phyloP scores from a whole-genome alignment of 2,329 filamentous ascomycete species.

The Penicillium frequentans region DNA sequence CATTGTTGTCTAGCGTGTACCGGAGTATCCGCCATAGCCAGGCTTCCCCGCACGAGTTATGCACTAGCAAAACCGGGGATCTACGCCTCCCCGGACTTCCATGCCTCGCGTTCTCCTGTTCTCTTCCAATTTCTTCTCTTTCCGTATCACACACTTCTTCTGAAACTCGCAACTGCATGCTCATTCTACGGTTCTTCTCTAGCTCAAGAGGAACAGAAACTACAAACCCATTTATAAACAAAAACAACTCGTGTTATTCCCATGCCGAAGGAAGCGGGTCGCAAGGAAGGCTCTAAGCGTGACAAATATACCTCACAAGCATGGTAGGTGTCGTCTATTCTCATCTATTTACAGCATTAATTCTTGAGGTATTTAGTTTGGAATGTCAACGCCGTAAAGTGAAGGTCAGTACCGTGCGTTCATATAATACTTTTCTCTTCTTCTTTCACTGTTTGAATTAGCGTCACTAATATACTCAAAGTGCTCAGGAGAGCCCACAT shows the following conservation, averaged over 20 bases:
- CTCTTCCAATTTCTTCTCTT: not conserved
- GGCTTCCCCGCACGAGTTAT: not conserved
- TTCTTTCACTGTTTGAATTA: not conserved
- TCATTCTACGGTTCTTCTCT: not conserved
- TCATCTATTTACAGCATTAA: not conserved
- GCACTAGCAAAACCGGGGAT: not conserved
- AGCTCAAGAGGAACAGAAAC: not conserved
- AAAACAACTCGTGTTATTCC: not conserved
- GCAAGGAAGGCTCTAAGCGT: not conserved
- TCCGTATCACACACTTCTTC: not conserved
- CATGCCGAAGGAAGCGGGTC: not conserved
- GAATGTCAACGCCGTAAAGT: not conserved
- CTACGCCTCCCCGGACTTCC: not conserved
- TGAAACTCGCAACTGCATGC: not conserved
- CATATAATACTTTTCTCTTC: not conserved
- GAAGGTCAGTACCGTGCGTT: not conserved
- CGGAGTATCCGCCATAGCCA: not conserved
- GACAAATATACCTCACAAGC: not conserved
- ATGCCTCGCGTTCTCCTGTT: not conserved
- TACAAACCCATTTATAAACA: not conserved
- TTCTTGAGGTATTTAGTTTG: not conserved
- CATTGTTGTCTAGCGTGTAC: not conserved
- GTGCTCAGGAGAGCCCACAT: not conserved
- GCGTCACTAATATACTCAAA: not conserved
- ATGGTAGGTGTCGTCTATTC: not conserved